Base-by-base conservation (phyloP, 768 basidiomycete genomes). In the Lactifluus piperatus region DNA sequence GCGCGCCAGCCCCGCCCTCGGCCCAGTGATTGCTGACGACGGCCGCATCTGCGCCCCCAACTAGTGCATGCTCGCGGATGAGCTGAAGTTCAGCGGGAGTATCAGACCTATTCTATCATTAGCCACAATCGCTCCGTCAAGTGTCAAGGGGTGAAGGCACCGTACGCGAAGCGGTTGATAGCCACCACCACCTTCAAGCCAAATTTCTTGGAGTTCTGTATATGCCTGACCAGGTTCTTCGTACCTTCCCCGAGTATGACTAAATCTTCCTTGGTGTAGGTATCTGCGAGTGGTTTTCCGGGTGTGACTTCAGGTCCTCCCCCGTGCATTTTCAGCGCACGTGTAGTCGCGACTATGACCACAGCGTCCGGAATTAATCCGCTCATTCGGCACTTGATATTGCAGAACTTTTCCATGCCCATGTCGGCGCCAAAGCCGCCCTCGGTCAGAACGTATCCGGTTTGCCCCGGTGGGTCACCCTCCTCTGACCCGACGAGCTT, bases 351-450 rank as follows among this genome's bases (percentile, higher is more conserved):
- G 54, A 99, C 95, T 67, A 99, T 89, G 65, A 99, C 84, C 37
- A 88, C 88, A 3, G 93, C 95, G 72, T 99, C 91, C 9, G 97
- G 97, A 57, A 78, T 87, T 68, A 98, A 81, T 49, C 94, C 95
- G 62, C 91, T 94, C 58, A 88, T 79, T 60, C 95, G 85, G 72
- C 94, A 97, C 73, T 99, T 99, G 80, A 99, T 97, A 74, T 98
- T 97, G 79, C 92, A 97, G 80, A 98, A 99, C 73, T 99, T 97
- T 75, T 94, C 92, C 91, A 94, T 91, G 39, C 93, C 95, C 85
- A 98, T 99, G 71, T 99, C 95, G 22, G 95, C 94, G 57, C 95
- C 95, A 73, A 98, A 99, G 45, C 95, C 95, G 68, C 93, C 94
- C 74, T 99, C 95, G 29, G 95, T 99, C 65, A 99, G 82, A 59